A percentile compares a stretch with the other conserved stretches of the same genome.
phyloP scores from a whole-genome alignment of 805 yeast genomes.

The Candida cerambycidarum region DNA sequence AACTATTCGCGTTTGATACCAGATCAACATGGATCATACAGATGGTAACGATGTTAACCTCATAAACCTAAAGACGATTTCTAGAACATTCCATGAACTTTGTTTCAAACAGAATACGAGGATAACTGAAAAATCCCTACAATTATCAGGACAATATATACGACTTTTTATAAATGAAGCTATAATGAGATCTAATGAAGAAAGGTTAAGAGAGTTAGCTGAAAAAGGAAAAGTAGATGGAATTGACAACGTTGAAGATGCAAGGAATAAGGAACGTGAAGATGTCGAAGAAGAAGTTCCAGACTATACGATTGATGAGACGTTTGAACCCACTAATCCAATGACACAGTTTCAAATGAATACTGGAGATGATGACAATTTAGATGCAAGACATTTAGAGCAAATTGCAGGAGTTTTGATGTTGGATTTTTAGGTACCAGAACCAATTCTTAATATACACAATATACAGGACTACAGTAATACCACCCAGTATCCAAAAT shows the following conservation, averaged over 20 bases:
- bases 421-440: slow-evolving; percentile 52
- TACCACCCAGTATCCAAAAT: slow-evolving; percentile 32
- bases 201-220: slow-evolving; percentile 34
- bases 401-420: slow-evolving; percentile 57
- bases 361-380: slow-evolving; percentile 23
- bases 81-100: slow-evolving; percentile 51
- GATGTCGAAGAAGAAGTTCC: slow-evolving; percentile 19
- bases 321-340: slow-evolving; percentile 4
- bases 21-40: slow-evolving; percentile 1
- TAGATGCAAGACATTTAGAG: slow-evolving; percentile 56
- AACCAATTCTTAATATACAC: too few relatives aligned
- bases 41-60: background rate
- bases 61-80: slow-evolving; percentile 35
- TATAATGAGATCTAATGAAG: slow-evolving; percentile 55
- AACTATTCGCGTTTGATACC: background rate
- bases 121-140: slow-evolving; percentile 49
- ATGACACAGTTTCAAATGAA: slow-evolving; percentile 9
- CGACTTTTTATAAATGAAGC: slow-evolving; percentile 60
- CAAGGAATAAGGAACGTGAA: slow-evolving; percentile 13
- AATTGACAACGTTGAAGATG: slow-evolving; percentile 26
- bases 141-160: slow-evolving; percentile 53
- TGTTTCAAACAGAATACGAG: slow-evolving; percentile 50
- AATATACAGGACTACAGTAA: slow-evolving; percentile 13
- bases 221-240: slow-evolving; percentile 27
- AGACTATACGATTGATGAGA: slow-evolving; percentile 18